phyloP scores from a whole-genome alignment of 2,329 filamentous ascomycete species.

The Knoxdaviesia proteae region DNA sequence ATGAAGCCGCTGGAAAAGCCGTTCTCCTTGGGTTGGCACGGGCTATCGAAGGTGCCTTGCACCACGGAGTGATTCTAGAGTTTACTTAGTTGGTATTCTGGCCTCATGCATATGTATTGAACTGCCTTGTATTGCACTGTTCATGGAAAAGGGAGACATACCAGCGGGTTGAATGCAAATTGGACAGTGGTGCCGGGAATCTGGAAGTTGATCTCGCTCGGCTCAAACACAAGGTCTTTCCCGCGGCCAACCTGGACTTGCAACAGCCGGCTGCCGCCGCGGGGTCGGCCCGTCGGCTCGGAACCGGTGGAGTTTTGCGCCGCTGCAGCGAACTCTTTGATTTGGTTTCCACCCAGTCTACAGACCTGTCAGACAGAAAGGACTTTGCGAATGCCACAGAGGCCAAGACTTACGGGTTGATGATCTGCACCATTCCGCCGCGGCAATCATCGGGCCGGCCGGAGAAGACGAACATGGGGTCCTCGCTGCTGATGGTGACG shows the following conservation, averaged over 20 bases:
- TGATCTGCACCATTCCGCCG: constrained; percentile 17
- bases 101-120: not conserved
- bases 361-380: too few relatives aligned
- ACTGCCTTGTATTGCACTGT: not conserved
- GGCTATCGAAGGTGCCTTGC: constrained; percentile 18
- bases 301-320: too few relatives aligned
- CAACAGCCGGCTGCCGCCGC: too few relatives aligned
- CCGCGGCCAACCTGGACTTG: too few relatives aligned
- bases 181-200: constrained; percentile 13
- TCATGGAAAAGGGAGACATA: not conserved
- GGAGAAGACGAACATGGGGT: constrained; percentile 29
- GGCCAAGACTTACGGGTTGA: constrained; percentile 14
- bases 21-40: constrained; percentile 16
- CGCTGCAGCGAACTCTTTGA: too few relatives aligned
- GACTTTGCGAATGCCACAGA: too few relatives aligned
- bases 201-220: constrained; percentile 13
- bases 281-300: too few relatives aligned
- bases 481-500: constrained; percentile 21
- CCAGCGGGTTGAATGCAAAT: constrained; percentile 14
- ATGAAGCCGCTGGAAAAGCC: constrained; percentile 19
- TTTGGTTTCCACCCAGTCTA: too few relatives aligned
- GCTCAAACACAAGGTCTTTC: constrained; percentile 4
- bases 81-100: not conserved
- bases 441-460: constrained; percentile 23
- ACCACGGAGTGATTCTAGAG: constrained; percentile 15